Evolutionary conservation across 306 rosid genomes (phyloP), one percentile per base, ranked within the genome.

Genomic region (Cicer cuneatum): DNA sequence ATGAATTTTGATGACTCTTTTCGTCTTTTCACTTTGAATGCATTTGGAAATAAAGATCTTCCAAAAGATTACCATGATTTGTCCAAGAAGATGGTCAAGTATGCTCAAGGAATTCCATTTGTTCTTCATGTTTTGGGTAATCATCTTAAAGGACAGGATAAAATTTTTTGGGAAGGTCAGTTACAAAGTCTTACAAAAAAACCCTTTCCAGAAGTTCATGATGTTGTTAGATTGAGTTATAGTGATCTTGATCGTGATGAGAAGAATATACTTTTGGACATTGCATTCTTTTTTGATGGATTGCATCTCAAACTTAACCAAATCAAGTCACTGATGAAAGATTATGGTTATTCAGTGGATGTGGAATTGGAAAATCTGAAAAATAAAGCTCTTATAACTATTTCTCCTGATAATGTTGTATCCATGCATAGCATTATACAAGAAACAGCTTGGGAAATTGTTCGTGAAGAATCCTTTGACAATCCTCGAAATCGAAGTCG

Each of bases 391-490:
- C 78, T 82, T 7, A 39, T 81, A 29, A 71, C 24, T 51, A 11
- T 73, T 48, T 57, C 66, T 14, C 10, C 3, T 5, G 8, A 47
- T 5, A 15, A 21, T 10, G 3, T 41, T 11, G 73, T 78, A 12
- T 51, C 73, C 0, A 69, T 75, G 73, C 77, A 74, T 56, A 53
- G 19, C 57, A 40, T 73, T 10, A 39, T 86, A 37, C 79, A 83
- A 39, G 57, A 59, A 65, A 63, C 70, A 41, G 87, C 74, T 21
- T 21, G 56, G 48, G 57, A 24, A 1, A 77, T 81, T 42, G 63
- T 66, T 81, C 81, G 63, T 0, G 16, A 35, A 53, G 81, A 75
- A 54, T 81, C 73, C 0, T 2, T 40, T 13, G 9, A 75, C 7
- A 2, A 75, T 5, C 64, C 47, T n/a, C 60, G 61, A 2, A 33